phyloP scores from a whole-genome alignment of 75 land plant genomes.

The Chamaecyparis obtusa region DNA sequence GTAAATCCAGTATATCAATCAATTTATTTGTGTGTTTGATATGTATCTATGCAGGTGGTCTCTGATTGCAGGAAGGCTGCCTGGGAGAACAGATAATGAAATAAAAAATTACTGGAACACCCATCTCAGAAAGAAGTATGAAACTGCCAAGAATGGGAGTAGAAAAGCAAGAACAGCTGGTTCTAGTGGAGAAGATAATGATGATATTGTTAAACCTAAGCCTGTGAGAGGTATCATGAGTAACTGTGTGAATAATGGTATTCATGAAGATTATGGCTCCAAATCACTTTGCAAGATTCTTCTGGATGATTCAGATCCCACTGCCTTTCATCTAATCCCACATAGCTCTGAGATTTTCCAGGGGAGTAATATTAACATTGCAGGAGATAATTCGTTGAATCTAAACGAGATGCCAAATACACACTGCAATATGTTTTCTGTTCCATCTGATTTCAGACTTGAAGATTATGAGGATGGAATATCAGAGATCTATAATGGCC shows the following conservation, averaged over 20 bases:
- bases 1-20: no score
- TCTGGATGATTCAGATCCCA: background rate
- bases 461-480: background rate
- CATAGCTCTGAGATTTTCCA: background rate
- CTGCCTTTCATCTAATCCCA: background rate
- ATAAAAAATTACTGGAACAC: conserved; percentile 1
- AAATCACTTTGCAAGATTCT: background rate
- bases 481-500: background rate
- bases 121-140: background rate
- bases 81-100: background rate
- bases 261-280: background rate
- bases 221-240: background rate
- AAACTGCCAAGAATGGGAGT: background rate
- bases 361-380: background rate
- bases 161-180: background rate
- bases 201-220: background rate
- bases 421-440: background rate
- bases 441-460: background rate
- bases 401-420: background rate
- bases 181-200: conserved; percentile 1
- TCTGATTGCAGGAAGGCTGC: conserved; percentile 4
- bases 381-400: background rate
- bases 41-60: background rate
- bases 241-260: background rate
- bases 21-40: no score